Conservation (phyloP, 2,329 filamentous ascomycete species). For the Ophidiomyces ophidiicola region DNA sequence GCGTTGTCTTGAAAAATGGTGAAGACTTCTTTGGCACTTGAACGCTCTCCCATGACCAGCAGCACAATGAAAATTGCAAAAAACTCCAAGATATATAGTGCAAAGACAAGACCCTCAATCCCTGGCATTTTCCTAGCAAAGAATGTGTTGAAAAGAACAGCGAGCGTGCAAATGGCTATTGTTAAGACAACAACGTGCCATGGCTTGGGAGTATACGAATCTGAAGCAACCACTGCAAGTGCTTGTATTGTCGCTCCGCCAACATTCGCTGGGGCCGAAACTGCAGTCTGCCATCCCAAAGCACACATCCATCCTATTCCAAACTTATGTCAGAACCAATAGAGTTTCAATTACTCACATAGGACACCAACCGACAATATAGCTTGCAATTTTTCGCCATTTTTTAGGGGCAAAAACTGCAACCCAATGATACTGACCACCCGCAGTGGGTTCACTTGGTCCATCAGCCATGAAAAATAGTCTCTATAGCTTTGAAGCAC, state of each 20-base stretch:
- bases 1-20: conserved; percentile 19
- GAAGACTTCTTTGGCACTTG: conserved; percentile 19
- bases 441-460: conserved; percentile 26
- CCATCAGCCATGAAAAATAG: neutral
- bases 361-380: conserved; percentile 14
- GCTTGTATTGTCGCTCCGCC: conserved; percentile 25
- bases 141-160: conserved; percentile 23
- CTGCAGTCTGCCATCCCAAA: conserved; percentile 22
- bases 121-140: conserved; percentile 21
- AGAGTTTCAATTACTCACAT: neutral
- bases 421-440: conserved; percentile 21
- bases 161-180: conserved; percentile 18
- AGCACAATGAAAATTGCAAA: conserved; percentile 25
- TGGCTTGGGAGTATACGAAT: conserved; percentile 20
- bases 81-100: conserved; percentile 24
- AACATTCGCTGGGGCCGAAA: conserved; percentile 19
- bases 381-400: conserved; percentile 26
- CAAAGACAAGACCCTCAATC: conserved; percentile 23
- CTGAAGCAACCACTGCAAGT: conserved; percentile 22
- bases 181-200: conserved; percentile 25
- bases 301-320: conserved; percentile 22
- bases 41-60: conserved; percentile 20
- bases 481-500: neutral
- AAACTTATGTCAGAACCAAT: neutral
- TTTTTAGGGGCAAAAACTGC: conserved; percentile 24